Conservation (phyloP, 768 basidiomycete species). For the Panaeolus papilionaceus region DNA sequence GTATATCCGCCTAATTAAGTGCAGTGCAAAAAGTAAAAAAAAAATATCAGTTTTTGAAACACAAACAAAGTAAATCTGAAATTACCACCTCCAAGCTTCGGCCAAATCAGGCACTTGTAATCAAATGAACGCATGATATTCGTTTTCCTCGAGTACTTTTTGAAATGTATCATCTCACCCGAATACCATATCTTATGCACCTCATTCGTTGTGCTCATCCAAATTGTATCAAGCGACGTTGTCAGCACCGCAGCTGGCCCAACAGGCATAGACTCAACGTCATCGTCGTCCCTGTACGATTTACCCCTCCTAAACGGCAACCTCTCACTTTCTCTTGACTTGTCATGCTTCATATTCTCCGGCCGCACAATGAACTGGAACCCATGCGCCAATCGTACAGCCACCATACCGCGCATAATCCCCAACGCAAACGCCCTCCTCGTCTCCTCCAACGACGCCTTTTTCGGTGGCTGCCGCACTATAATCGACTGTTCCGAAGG, state of each 20-base stretch:
- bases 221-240: slow-evolving; percentile 74
- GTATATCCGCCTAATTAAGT: slow-evolving; percentile 69
- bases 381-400: slow-evolving; percentile 89
- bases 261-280: slow-evolving; percentile 56
- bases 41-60: neutral
- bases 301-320: slow-evolving; percentile 51
- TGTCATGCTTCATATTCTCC: slow-evolving; percentile 30
- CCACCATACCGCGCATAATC: slow-evolving; percentile 94
- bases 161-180: slow-evolving; percentile 89
- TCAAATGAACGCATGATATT: slow-evolving; percentile 65
- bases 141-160: slow-evolving; percentile 82
- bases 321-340: slow-evolving; percentile 36
- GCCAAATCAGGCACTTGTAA: slow-evolving; percentile 95
- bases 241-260: slow-evolving; percentile 73
- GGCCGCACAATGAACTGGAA: slow-evolving; percentile 88
- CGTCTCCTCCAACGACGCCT: slow-evolving; percentile 58
- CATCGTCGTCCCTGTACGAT: slow-evolving; percentile 63
- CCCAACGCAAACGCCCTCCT: slow-evolving; percentile 76
- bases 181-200: slow-evolving; percentile 93
- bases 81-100: slow-evolving; percentile 70
- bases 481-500: slow-evolving; percentile 85
- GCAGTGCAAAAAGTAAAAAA: slow-evolving; percentile 3
- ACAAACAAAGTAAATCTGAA: slow-evolving; percentile 7
- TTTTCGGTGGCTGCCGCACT: slow-evolving; percentile 65
- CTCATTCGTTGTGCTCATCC: slow-evolving; percentile 94